A percentile compares a stretch with the other conserved stretches of the same genome.
phyloP scores from a whole-genome alignment of 1,284 basidiomycete species.

The Heterobasidion parviporum region DNA sequence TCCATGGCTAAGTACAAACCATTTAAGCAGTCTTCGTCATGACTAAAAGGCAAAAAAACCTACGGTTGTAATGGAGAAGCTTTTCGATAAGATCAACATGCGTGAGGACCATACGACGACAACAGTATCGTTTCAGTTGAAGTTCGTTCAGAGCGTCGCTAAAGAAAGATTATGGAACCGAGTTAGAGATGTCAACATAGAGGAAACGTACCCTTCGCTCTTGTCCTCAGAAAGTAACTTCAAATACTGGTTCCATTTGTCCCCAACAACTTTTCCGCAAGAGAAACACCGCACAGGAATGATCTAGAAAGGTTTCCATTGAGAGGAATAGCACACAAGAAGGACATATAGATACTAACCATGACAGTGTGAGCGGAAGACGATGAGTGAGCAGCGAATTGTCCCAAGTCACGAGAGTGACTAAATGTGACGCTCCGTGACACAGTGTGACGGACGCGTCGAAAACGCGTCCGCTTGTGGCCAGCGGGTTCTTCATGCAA shows the following conservation, averaged over 20 bases:
- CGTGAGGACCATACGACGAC: conserved; percentile 94
- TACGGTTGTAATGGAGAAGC: conserved; percentile 92
- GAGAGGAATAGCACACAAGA: background rate
- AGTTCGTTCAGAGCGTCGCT: conserved; percentile 91
- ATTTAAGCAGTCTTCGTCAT: background rate
- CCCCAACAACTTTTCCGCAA: conserved; percentile 89
- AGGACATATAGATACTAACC: background rate
- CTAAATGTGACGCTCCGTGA: background rate
- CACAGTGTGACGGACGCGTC: conserved; percentile 1
- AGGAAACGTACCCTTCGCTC: conserved; percentile 70
- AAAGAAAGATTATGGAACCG: background rate
- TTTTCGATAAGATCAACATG: conserved; percentile 98
- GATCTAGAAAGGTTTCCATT: conserved; percentile 38
- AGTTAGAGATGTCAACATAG: background rate
- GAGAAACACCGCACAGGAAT: conserved; percentile 87
- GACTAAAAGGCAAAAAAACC: background rate
- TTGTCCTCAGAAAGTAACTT: conserved; percentile 71
- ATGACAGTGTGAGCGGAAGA: background rate
- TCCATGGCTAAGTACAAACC: background rate
- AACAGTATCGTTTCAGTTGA: conserved; percentile 92
- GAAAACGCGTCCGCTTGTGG: background rate
- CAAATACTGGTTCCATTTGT: conserved; percentile 87
- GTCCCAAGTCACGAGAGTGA: too few species aligned
- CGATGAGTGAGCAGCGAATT: background rate
- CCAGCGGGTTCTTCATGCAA: background rate